These are phyloP conservation scores for Domatiomyces catenatus DNA, from an alignment of 2,329 filamentous ascomycete species.

Conservation along the genomic window DNA sequence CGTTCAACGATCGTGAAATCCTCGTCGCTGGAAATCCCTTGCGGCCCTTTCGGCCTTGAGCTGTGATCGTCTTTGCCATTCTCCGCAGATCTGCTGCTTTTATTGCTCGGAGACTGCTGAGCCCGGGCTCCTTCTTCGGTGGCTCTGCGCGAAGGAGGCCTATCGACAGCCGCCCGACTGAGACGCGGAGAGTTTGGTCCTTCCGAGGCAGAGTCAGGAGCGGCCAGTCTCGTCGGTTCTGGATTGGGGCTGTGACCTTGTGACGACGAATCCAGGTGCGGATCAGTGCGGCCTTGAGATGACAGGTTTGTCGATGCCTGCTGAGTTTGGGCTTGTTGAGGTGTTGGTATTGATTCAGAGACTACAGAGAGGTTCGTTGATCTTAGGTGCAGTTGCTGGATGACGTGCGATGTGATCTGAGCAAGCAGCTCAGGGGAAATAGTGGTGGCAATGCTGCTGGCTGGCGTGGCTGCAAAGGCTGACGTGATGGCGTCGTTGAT, in stretches of 20 bases:
- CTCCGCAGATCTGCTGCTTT: constrained; percentile 22
- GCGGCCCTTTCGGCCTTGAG: constrained; percentile 24
- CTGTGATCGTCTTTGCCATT: constrained; percentile 12
- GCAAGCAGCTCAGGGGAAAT: constrained; percentile 46
- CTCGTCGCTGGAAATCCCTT: constrained; percentile 25
- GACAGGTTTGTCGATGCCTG: neutral
- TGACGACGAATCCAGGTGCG: neutral
- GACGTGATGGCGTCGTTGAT: constrained; percentile 43
- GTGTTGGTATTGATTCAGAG: constrained; percentile 9
- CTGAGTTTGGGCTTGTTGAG: constrained; percentile 20
- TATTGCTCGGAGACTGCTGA: constrained; percentile 22
- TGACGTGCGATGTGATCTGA: constrained; percentile 44
- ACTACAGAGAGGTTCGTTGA: constrained; percentile 25
- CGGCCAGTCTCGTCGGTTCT: constrained; percentile 12
- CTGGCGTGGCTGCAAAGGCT: constrained; percentile 37
- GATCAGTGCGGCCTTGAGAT: constrained; percentile 5
- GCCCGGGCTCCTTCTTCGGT: constrained; percentile 10
- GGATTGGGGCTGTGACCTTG: constrained; percentile 18
- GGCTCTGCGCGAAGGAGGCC: constrained; percentile 35
- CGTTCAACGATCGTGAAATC: constrained; percentile 49
- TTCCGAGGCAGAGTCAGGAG: constrained; percentile 28
- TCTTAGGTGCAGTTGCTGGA: constrained; percentile 45
- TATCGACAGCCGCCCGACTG: constrained; percentile 32
- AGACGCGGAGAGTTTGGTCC: constrained; percentile 27
- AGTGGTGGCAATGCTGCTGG: constrained; percentile 25